Base-by-base conservation (phyloP, 2,329 filamentous ascomycete species). In the Cordyceps fumosorosea region DNA sequence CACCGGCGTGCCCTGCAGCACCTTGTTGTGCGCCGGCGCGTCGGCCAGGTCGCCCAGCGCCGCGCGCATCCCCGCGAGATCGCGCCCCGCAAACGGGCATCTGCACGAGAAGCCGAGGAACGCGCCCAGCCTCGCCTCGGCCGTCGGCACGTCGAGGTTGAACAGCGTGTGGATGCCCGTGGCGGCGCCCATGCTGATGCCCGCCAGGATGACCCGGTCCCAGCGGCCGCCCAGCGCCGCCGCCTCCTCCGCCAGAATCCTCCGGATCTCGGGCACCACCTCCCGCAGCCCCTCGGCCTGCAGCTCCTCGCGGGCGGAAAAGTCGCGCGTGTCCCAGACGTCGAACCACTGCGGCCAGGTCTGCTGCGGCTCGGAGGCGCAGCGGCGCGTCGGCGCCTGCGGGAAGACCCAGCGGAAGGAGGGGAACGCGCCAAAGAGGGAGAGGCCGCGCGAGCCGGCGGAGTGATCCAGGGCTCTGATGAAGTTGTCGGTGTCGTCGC, bases 321-420 rank as follows among this genome's bases (percentile, higher is more conserved):
- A 76, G 62, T 78, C 69, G 20, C 70, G 66, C 0, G 76, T 70
- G 56, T 78, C 77, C 71, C 74, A 79, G 42, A 81, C 73, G 66
- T 84, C 80, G 67, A 83, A 84, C 81, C 80, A 84, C 66, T 81
- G 78, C 10, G 75, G 72, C 61, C 66, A 62, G 8, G 67, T 64
- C 29, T 72, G 68, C 54, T 72, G 68, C 55, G 67, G 40, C 18
- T 8, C 24, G 54, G 40, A 20, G 24, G 59, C 70, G 52, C 69
- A 66, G 56, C 69, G 47, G 58, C 69, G 67, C 42, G 68, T 24
- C 12, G 75, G 74, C 1, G 79, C 77, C 58, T 75, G 73, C 11
- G 80, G 79, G 60, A 82, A 83, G 7, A 83, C 78, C 76, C 78
- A 82, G 60, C 77, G 75, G 66, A 81, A 73, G 5, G 75, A 73